Conservation (phyloP, 306 rosid genomes). For the Abrus pulchellus region DNA sequence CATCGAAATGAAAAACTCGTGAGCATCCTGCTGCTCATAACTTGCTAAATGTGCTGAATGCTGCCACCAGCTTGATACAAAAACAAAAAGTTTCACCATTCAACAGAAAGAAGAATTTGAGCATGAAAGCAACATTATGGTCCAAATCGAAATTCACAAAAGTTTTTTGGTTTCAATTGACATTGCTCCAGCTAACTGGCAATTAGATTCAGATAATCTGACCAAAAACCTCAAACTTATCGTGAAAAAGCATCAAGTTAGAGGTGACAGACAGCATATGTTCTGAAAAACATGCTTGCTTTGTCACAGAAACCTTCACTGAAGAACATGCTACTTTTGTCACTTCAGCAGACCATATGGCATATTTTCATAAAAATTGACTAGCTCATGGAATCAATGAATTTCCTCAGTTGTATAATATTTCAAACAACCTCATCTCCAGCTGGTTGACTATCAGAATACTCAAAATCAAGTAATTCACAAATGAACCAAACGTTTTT, state of each 20-base stretch:
- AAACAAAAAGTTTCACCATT: slow-evolving; percentile 65
- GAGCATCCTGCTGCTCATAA: slow-evolving; percentile 98
- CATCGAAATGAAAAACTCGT: slow-evolving; percentile 94
- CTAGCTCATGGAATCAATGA: slow-evolving; percentile 29
- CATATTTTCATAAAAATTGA: background rate
- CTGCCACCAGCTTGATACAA: slow-evolving; percentile 97
- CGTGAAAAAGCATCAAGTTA: slow-evolving; percentile 40
- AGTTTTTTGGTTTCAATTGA: slow-evolving; percentile 36
- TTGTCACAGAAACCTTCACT: slow-evolving; percentile 38
- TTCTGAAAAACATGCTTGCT: slow-evolving; percentile 20
- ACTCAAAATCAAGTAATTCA: slow-evolving; percentile 44
- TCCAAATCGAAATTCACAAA: slow-evolving; percentile 47
- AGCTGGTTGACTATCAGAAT: slow-evolving; percentile 33
- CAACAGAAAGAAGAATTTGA: slow-evolving; percentile 53
- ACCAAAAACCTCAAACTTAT: slow-evolving; percentile 34
- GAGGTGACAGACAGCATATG: slow-evolving; percentile 17
- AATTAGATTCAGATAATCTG: slow-evolving; percentile 39
- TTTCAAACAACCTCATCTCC: slow-evolving; percentile 35
- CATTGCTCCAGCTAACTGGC: slow-evolving; percentile 39
- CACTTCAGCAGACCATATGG: slow-evolving; percentile 23
- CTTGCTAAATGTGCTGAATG: slow-evolving; percentile 91
- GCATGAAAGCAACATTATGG: slow-evolving; percentile 21
- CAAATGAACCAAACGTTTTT: slow-evolving; percentile 32
- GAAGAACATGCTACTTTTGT: slow-evolving; percentile 23
- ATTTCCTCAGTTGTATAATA: background rate